Conservation (phyloP, 768 basidiomycete genomes). For the Serpula lacrymans region DNA sequence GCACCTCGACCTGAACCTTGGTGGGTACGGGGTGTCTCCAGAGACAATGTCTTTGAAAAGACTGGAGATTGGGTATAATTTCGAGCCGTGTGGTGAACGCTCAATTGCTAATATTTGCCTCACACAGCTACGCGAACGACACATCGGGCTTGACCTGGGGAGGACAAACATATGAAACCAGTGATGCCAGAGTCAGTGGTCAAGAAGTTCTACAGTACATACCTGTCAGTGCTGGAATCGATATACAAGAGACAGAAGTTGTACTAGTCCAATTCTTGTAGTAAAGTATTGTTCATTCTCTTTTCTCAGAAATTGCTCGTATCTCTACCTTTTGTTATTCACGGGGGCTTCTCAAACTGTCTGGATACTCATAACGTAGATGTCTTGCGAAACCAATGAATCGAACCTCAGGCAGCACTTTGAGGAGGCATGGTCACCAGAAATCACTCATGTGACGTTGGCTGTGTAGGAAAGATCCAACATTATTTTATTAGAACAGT, state of each 20-base stretch:
- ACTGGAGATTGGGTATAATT: slow-evolving; percentile 40
- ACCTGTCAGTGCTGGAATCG: slow-evolving; percentile 35
- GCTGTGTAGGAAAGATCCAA: too few species aligned
- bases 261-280: slow-evolving; percentile 29
- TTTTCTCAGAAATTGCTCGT: too few species aligned
- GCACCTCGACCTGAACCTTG: slow-evolving; percentile 42
- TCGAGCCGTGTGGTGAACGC: not conserved
- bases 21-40: slow-evolving; percentile 21
- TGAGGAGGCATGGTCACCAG: too few species aligned
- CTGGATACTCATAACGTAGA: too few species aligned
- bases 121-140: slow-evolving; percentile 49
- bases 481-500: too few species aligned
- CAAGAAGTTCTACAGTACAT: slow-evolving; percentile 24
- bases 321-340: too few species aligned
- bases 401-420: too few species aligned
- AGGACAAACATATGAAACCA: slow-evolving; percentile 56
- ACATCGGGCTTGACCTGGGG: slow-evolving; percentile 52
- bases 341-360: too few species aligned
- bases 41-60: slow-evolving; percentile 43
- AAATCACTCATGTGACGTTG: too few species aligned
- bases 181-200: slow-evolving; percentile 39
- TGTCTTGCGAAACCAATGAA: too few species aligned
- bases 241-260: slow-evolving; percentile 47
- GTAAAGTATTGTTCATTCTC: too few species aligned
- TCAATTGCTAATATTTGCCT: not conserved